Base-by-base conservation (phyloP, 805 yeast species). In the Sungouiella blattae region DNA sequence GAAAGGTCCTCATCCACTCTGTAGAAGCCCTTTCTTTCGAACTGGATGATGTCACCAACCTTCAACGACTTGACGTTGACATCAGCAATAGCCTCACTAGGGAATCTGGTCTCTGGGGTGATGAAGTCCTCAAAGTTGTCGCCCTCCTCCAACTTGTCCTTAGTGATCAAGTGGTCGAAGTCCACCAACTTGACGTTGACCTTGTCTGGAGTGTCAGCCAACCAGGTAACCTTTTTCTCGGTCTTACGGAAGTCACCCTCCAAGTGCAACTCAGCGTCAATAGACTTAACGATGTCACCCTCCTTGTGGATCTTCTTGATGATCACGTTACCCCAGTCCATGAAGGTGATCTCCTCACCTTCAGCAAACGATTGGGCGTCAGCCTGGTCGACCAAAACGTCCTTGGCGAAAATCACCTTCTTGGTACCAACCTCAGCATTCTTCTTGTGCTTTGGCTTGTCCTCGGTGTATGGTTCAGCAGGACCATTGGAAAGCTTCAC, bases 271-370 rank as follows among this genome's bases (percentile, higher is more conserved):
- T 78, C 82, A 37, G 87, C 96, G 35, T 77, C 83, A 43, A 91
- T 68, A 3, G 81, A 68, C 31, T 69, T 71, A 37, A 83, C 83
- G 25, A 69, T 45, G 30, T 63, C 75, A 40, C 75, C 83, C 44
- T 78, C 80, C 59, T 76, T 80, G 58, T 65, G 66, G 55, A 89
- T 75, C 59, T 78, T 77, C 47, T 83, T 76, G 47, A 89, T 69
- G 47, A 91, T 83, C 39, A 80, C 84, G 60, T 91, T 91, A 74
- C 97, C 98, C 98, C 98, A 91, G 67, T 91, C 97, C 98, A 91
- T 91, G 54, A 91, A 76, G n/a, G 98, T 91, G 44, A 89, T 72
- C 69, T 91, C 98, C 67, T 91, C 98, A 46, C 83, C 86, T 28
- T 79, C 91, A 48, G 73, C 78, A 28, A 73, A 60, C 6, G 68